Percentiles rank a stretch among this genome's conserved stretches.
Evolutionary conservation across 2,329 filamentous ascomycete species (phyloP).

Genomic region (Aspergillus fischeri): DNA sequence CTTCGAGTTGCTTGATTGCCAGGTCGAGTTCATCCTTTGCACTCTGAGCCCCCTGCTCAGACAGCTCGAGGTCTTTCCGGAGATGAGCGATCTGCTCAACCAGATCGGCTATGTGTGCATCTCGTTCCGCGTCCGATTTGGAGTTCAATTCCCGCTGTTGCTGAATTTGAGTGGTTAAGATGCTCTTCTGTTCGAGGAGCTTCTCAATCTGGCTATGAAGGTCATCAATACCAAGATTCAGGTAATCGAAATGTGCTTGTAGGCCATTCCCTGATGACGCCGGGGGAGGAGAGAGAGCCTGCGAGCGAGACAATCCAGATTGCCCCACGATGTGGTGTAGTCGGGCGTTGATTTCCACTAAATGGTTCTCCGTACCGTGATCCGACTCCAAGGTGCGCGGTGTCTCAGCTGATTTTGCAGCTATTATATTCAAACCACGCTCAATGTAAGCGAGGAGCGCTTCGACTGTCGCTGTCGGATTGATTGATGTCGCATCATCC

Average conservation of each 20-base stretch:
- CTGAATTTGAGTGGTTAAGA: slow-evolving; percentile 87
- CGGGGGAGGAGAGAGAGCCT: slow-evolving; percentile 56
- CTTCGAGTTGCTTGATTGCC: background rate
- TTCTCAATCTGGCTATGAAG: slow-evolving; percentile 72
- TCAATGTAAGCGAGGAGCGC: slow-evolving; percentile 69
- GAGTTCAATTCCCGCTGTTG: slow-evolving; percentile 90
- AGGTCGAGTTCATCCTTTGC: slow-evolving; percentile 14
- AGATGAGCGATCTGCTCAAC: slow-evolving; percentile 53
- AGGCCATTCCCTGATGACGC: slow-evolving; percentile 54
- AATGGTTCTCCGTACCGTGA: slow-evolving; percentile 50
- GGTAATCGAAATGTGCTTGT: slow-evolving; percentile 68
- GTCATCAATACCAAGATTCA: slow-evolving; percentile 73
- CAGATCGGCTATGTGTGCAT: slow-evolving; percentile 45
- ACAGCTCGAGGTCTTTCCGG: slow-evolving; percentile 42
- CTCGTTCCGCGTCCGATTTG: slow-evolving; percentile 66
- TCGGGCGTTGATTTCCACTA: slow-evolving; percentile 61
- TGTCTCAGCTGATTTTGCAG: slow-evolving; percentile 41
- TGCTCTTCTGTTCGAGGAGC: slow-evolving; percentile 81
- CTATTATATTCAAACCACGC: slow-evolving; percentile 58
- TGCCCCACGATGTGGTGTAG: slow-evolving; percentile 56
- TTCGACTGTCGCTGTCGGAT: slow-evolving; percentile 35
- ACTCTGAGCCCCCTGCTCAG: slow-evolving; percentile 31
- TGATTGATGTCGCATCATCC: slow-evolving; percentile 21
- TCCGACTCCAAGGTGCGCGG: slow-evolving; percentile 10
- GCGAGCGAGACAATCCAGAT: slow-evolving; percentile 40